Evolutionary conservation across 1,284 basidiomycete genomes (phyloP).

Genomic region (Sutorius eximius): DNA sequence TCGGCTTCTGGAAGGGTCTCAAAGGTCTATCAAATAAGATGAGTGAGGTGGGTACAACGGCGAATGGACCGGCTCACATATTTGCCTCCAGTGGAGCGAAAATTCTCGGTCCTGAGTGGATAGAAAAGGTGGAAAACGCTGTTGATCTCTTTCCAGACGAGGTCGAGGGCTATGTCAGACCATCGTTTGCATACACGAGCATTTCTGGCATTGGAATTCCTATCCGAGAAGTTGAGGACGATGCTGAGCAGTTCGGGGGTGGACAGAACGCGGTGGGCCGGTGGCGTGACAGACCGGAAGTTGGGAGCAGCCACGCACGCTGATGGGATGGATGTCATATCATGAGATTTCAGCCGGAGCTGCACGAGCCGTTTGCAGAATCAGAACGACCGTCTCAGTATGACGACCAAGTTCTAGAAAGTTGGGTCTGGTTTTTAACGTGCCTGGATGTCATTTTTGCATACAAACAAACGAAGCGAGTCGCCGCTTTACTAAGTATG

Average conservation of each 20-base stretch:
- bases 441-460: no score
- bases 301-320: no score
- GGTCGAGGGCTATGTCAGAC: slow-evolving; percentile 51
- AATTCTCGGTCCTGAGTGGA: slow-evolving; percentile 36
- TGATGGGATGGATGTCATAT: not conserved
- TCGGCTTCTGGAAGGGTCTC: slow-evolving; percentile 43
- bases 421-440: no score
- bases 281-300: not conserved
- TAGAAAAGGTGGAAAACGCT: slow-evolving; percentile 46
- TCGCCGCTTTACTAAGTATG: no score
- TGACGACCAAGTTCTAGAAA: no score
- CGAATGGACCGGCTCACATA: slow-evolving; percentile 19
- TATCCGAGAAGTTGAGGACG: slow-evolving; percentile 45
- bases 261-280: slow-evolving; percentile 25
- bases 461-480: no score
- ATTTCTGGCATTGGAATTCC: slow-evolving; percentile 39
- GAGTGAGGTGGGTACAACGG: not conserved
- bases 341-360: not conserved
- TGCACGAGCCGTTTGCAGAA: not conserved
- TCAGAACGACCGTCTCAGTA: no score
- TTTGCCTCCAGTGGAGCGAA: slow-evolving; percentile 5
- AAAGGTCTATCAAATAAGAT: slow-evolving; percentile 39
- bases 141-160: slow-evolving; percentile 51
- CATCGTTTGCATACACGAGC: slow-evolving; percentile 53
- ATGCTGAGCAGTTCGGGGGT: slow-evolving; percentile 55